Evolutionary conservation across 2,329 filamentous ascomycete species (phyloP).

Genomic region (Hypoxylon sp.): DNA sequence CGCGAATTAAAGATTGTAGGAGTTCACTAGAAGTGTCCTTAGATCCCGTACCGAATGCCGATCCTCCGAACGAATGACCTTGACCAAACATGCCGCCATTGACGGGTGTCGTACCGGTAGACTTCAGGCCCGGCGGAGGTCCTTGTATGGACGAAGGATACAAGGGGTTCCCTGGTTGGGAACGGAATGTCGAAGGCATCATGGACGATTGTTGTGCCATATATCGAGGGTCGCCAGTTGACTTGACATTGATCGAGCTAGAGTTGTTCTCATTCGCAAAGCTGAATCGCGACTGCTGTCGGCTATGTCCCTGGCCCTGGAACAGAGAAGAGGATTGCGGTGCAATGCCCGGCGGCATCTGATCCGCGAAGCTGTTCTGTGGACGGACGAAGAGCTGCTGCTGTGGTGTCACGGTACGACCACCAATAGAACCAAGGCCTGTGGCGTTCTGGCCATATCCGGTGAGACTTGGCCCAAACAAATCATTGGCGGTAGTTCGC

Average conservation of each 20-base stretch:
- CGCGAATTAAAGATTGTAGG: slow-evolving; percentile 83
- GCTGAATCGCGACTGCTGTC: slow-evolving; percentile 86
- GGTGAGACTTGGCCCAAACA: slow-evolving; percentile 64
- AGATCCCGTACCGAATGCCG: slow-evolving; percentile 71
- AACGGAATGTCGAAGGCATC: slow-evolving; percentile 74
- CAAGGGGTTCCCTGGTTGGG: slow-evolving; percentile 72
- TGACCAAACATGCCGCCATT: slow-evolving; percentile 84
- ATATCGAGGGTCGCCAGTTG: slow-evolving; percentile 78
- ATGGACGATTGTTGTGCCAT: slow-evolving; percentile 89
- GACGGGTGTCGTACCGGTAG: slow-evolving; percentile 85
- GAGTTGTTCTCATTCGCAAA: slow-evolving; percentile 80
- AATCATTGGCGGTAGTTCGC: slow-evolving; percentile 61
- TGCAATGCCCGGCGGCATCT: slow-evolving; percentile 67
- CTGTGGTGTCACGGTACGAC: slow-evolving; percentile 80
- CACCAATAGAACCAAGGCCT: slow-evolving; percentile 67
- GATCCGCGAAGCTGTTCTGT: slow-evolving; percentile 65
- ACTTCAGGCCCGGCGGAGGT: slow-evolving; percentile 93
- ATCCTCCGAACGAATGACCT: slow-evolving; percentile 80
- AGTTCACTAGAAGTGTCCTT: slow-evolving; percentile 78
- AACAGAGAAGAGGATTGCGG: slow-evolving; percentile 61
- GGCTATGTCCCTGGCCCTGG: slow-evolving; percentile 73
- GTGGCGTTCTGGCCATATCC: slow-evolving; percentile 59
- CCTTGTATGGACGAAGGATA: slow-evolving; percentile 88
- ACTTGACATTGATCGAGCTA: slow-evolving; percentile 73
- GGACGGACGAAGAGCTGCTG: slow-evolving; percentile 78